Evolutionary conservation across 345 rosid genomes (phyloP).

Genomic region (Angophora floribunda): DNA sequence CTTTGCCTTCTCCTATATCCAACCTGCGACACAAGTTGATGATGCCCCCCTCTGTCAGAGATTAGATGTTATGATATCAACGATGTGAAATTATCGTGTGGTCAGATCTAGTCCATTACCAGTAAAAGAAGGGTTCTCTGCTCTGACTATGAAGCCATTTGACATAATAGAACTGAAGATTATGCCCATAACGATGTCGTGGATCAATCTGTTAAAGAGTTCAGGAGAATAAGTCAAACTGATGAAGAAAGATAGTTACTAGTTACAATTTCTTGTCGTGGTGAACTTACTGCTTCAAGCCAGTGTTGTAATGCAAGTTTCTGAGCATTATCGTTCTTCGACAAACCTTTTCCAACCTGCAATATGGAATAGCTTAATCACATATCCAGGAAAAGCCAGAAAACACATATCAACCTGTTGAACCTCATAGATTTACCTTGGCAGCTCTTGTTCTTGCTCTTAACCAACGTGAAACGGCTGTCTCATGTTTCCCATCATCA

Average conservation of each 20-base stretch:
- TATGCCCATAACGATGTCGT: slow-evolving; percentile 93
- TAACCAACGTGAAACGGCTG: slow-evolving; percentile 91
- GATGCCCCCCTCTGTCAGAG: not conserved
- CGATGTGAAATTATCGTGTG: not conserved
- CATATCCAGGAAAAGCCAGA: slow-evolving; percentile 3
- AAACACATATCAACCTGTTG: not conserved
- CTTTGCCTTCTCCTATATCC: slow-evolving; percentile 95
- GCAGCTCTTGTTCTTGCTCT: slow-evolving; percentile 95
- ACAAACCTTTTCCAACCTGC: slow-evolving; percentile 79
- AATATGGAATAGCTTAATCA: not conserved
- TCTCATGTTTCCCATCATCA: slow-evolving; percentile 78
- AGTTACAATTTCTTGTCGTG: not conserved
- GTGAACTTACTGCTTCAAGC: slow-evolving; percentile 92
- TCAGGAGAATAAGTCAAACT: not conserved
- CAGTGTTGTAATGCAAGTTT: slow-evolving; percentile 82
- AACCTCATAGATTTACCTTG: slow-evolving; percentile 9
- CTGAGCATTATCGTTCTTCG: slow-evolving; percentile 80
- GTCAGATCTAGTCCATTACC: slow-evolving; percentile 31
- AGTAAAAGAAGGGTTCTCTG: slow-evolving; percentile 96
- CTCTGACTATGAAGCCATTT: slow-evolving; percentile 78
- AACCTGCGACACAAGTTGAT: slow-evolving; percentile 40
- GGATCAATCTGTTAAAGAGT: slow-evolving; percentile 67
- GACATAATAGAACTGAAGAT: slow-evolving; percentile 66
- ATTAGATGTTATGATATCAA: slow-evolving; percentile 1
- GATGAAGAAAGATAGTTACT: not conserved